Evolutionary conservation across 1,284 basidiomycete genomes (phyloP), one percentile per base, ranked within the genome.

Genomic region (Trametes versicolor): DNA sequence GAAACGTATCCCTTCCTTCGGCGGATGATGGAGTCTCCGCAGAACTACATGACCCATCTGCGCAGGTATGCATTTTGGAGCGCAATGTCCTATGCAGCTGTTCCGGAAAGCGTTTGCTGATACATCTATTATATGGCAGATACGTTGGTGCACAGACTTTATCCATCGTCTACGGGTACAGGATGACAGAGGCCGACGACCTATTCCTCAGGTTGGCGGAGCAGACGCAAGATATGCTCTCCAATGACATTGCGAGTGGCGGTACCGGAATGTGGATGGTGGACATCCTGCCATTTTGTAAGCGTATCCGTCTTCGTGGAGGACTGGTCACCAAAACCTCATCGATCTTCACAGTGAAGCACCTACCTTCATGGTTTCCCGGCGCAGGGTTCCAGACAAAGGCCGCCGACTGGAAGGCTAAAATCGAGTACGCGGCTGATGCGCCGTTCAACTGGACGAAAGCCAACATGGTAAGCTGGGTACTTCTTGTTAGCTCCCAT

Each of bases 201-300:
- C 72, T 76, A 49, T 88, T 87, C 72, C 74, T 92, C 27, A 71
- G 68, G 25, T 80, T 89, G 45, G 89, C 85, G 1, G 84, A 89
- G 62, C 86, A 89, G 52, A 87, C 83, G 60, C 80, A 90, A 25
- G 77, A 81, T 45, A 69, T 90, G 34, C 79, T 91, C 69, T 43
- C 53, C 17, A 55, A 55, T 27, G 15, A 55, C 15, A 75, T 80
- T 10, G 88, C 91, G 65, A 85, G 87, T 1, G 83, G 83, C 3
- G 85, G 85, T 4, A 85, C 86, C 23, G 86, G 87, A 5, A 82
- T 91, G 54, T 91, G 88, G 88, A 83, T 85, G 0, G 89, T 91
- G 49, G 88, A 90, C 70, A 72, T 89, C 36, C 77, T 89, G 69
- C 88, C 87, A 12, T 37, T 50, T n/a, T 27, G 70, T 69, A 39